Evolutionary conservation across 805 yeast genomes (phyloP).

Genomic region (Saccharomycopsis lassenensis): DNA sequence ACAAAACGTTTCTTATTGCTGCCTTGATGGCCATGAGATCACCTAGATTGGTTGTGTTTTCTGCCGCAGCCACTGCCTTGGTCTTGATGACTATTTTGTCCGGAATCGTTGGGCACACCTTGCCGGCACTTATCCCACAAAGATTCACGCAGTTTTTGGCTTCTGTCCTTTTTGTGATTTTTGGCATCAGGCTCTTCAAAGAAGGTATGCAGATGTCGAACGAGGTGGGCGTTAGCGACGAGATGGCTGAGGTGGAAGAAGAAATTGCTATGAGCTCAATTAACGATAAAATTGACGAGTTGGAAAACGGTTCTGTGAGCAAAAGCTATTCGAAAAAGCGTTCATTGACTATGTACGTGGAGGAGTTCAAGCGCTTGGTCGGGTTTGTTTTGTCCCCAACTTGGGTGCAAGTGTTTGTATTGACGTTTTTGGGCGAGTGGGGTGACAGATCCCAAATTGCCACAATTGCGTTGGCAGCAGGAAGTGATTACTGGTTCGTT

Average conservation of each 20-base stretch:
- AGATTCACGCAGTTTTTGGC: slow-evolving; percentile 75
- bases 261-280: slow-evolving; percentile 64
- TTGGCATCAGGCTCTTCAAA: slow-evolving; percentile 61
- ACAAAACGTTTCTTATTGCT: slow-evolving; percentile 92
- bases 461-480: slow-evolving; percentile 97
- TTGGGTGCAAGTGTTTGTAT: slow-evolving; percentile 88
- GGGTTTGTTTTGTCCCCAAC: slow-evolving; percentile 67
- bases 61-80: slow-evolving; percentile 77
- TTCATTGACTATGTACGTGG: slow-evolving; percentile 17
- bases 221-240: slow-evolving; percentile 84
- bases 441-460: slow-evolving; percentile 98
- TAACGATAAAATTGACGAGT: slow-evolving; percentile 36
- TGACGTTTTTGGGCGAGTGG: slow-evolving; percentile 98
- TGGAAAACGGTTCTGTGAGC: slow-evolving; percentile 41
- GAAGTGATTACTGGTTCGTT: slow-evolving; percentile 81
- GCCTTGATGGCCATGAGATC: slow-evolving; percentile 98
- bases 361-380: slow-evolving; percentile 43
- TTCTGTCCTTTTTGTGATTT: slow-evolving; percentile 66
- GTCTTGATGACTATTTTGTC: slow-evolving; percentile 86
- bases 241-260: slow-evolving; percentile 92
- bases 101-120: slow-evolving; percentile 84
- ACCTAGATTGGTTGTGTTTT: slow-evolving; percentile 72
- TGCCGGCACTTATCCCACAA: slow-evolving; percentile 75
- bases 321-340: slow-evolving; percentile 47
- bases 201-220: slow-evolving; percentile 82